A percentile compares a stretch with the other conserved stretches of the same genome.
These are phyloP conservation scores for Brassica rapa DNA, from an alignment of 345 rosid species.

Conservation along the genomic window DNA sequence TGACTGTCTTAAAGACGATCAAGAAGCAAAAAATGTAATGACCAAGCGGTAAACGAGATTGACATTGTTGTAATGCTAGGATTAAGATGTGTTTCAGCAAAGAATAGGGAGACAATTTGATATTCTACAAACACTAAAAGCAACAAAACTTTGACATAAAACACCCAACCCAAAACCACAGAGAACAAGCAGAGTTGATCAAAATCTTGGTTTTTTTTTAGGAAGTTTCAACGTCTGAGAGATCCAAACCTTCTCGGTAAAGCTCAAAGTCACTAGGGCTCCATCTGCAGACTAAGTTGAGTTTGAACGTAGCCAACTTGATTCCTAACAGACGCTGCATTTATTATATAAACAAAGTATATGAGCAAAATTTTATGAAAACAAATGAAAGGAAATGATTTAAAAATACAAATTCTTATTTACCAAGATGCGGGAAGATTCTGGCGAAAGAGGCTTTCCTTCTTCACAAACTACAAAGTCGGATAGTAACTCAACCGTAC, in stretches of 20 bases:
- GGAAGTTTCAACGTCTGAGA: slow-evolving; percentile 75
- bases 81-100: not conserved
- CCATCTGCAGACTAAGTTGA: slow-evolving; percentile 82
- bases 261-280: slow-evolving; percentile 74
- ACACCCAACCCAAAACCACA: not conserved
- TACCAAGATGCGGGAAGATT: slow-evolving; percentile 90
- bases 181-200: not conserved
- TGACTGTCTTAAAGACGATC: not conserved
- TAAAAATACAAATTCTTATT: not conserved
- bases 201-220: slow-evolving; percentile 36
- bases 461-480: slow-evolving; percentile 92
- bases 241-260: slow-evolving; percentile 64
- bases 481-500: slow-evolving; percentile 85
- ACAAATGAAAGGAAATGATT: not conserved
- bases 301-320: slow-evolving; percentile 87
- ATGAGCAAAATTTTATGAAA: not conserved
- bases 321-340: slow-evolving; percentile 85
- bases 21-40: not conserved
- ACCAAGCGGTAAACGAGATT: not conserved
- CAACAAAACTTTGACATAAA: not conserved
- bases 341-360: not conserved
- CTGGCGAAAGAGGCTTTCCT: slow-evolving; percentile 87
- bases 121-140: not conserved
- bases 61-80: not conserved
- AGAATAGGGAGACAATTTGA: not conserved